Percentiles rank a stretch among this genome's conserved stretches.
These are phyloP conservation scores for Zymoseptoria ardabiliae DNA, from an alignment of 2,329 filamentous ascomycete species.

Conservation along the genomic window DNA sequence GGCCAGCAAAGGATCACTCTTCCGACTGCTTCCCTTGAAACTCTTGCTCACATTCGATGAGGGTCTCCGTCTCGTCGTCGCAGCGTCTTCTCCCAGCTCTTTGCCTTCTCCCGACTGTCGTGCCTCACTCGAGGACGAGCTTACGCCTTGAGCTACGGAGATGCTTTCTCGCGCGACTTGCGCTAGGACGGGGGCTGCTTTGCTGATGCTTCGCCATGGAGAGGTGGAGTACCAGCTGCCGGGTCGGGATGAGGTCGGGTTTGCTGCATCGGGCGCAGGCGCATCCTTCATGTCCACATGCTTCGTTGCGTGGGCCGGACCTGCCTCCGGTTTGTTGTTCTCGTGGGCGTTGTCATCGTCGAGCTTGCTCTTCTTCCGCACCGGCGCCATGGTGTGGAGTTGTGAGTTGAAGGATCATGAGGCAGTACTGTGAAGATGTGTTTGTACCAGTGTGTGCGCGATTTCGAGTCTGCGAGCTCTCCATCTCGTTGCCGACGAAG, in stretches of 20 bases:
- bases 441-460: background rate
- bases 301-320: slow-evolving; percentile 1
- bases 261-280: background rate
- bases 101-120: background rate
- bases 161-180: slow-evolving; percentile 42
- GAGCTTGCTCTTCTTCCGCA: slow-evolving; percentile 21
- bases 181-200: slow-evolving; percentile 42
- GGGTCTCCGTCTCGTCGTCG: slow-evolving; percentile 24
- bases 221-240: slow-evolving; percentile 38
- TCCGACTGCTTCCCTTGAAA: slow-evolving; percentile 38
- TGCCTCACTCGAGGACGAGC: slow-evolving; percentile 18
- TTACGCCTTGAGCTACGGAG: slow-evolving; percentile 37
- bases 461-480: background rate
- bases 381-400: slow-evolving; percentile 13
- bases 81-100: slow-evolving; percentile 4
- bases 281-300: slow-evolving; percentile 4
- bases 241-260: background rate
- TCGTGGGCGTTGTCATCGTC: slow-evolving; percentile 15
- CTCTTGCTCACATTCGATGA: slow-evolving; percentile 31
- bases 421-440: background rate
- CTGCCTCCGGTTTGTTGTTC: slow-evolving; percentile 8
- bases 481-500: background rate
- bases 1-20: slow-evolving; percentile 38
- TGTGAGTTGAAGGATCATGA: background rate
- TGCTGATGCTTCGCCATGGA: slow-evolving; percentile 33